Evolutionary conservation across 441 rosid genomes (phyloP), one percentile per base, ranked within the genome.

Genomic region (Gossypium aridum): DNA sequence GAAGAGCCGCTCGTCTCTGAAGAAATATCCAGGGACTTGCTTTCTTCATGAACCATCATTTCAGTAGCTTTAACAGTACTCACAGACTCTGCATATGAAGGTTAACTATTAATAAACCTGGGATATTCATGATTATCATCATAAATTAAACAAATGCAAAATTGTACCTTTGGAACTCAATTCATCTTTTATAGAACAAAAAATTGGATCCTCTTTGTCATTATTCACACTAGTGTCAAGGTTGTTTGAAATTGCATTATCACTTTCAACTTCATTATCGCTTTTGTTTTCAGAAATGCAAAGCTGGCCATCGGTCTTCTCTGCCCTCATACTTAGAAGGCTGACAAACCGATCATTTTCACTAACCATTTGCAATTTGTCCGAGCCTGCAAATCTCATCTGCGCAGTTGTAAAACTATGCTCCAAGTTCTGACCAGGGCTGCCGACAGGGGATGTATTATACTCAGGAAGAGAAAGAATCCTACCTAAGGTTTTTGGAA

Each of bases 401-500:
- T 88, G 91, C 39, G 85, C 79, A 39, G 85, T 73, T 63, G 80
- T 70, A 78, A 81, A 79, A 80, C 78, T 77, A 17, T 72, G 83
- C 72, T 83, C 87, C 77, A 61, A 75, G 76, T 87, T 87, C 78
- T 83, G 85, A 76, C 87, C 87, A 14, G 99, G 94, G 76, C 98
- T 96, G 70, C 80, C 81, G 61, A 82, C 26, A 60, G 97, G 92
- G 61, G 98, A 90, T 80, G 66, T 70, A 67, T 75, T 82, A 79
- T 88, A 86, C 64, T 92, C 95, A 37, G 98, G 91, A 80, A 91
- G 88, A 16, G 95, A 86, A 49, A 93, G 98, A 73, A 94, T 92
- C 79, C 88, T 84, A 64, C 95, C 98, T 1, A 94, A 85, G 56
- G 96, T 80, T 86, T 77, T 90, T 2, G 89, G 88, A 49, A 75